Evolutionary conservation across 2,329 filamentous ascomycete genomes (phyloP).

Genomic region (Fusarium poae): DNA sequence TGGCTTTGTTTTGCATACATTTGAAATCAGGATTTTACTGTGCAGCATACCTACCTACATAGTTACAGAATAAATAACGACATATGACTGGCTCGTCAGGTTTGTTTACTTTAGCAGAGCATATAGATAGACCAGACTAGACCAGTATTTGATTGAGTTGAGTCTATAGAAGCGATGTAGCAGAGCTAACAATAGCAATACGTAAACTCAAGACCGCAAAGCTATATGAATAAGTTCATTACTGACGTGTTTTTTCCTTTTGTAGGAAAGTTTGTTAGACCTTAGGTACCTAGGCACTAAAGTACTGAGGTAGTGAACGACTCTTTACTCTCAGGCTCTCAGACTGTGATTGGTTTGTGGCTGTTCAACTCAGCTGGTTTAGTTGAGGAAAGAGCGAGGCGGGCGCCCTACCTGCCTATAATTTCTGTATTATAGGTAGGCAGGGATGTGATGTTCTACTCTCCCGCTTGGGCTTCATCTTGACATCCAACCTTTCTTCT

Average conservation of each 20-base stretch:
- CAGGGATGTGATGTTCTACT: conserved; percentile 10
- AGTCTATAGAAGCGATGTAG: background rate
- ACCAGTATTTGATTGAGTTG: conserved; percentile 18
- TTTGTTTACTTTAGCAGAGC: background rate
- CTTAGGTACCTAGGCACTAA: too few species aligned
- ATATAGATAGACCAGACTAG: background rate
- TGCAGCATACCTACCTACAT: background rate
- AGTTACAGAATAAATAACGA: background rate
- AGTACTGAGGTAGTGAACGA: conserved; percentile 11
- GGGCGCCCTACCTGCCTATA: conserved; percentile 20
- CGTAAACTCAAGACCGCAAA: background rate
- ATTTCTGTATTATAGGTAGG: conserved; percentile 22
- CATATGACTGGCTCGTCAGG: conserved; percentile 14
- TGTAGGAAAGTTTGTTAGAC: too few species aligned
- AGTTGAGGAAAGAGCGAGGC: conserved; percentile 23
- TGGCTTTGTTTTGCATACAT: conserved; percentile 7
- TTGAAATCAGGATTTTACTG: conserved; percentile 8
- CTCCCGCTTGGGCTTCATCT: conserved; percentile 6
- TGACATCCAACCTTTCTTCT: conserved; percentile 31
- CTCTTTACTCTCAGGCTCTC: background rate
- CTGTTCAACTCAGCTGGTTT: conserved; percentile 7
- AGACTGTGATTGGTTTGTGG: conserved; percentile 11
- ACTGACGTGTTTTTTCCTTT: conserved; percentile 1
- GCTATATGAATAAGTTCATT: background rate
- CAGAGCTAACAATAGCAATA: conserved; percentile 9